A percentile compares a stretch with the other conserved stretches of the same genome.
Evolutionary conservation across 139 green algal genomes (phyloP).

Genomic region (Ettlia oleoabundans): DNA sequence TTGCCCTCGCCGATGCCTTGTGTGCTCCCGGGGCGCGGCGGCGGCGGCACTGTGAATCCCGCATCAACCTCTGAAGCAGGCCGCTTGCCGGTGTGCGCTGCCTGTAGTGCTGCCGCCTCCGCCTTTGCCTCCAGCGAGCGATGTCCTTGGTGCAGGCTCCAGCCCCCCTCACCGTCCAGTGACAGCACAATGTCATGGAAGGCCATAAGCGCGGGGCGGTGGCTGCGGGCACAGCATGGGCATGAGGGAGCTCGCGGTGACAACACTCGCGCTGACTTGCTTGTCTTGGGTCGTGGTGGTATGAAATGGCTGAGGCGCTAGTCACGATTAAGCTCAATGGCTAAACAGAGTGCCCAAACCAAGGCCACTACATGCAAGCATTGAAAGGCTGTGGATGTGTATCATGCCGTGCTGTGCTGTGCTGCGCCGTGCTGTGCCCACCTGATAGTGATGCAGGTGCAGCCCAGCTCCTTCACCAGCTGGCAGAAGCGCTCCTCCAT

Average conservation of each 20-base stretch:
- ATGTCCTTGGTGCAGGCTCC: slow-evolving; percentile 63
- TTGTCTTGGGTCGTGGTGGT: too few species aligned
- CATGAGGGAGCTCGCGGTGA: too few species aligned
- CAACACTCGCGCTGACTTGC: too few species aligned
- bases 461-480: slow-evolving; percentile 54
- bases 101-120: slow-evolving; percentile 4
- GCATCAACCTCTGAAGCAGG: too few species aligned
- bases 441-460: slow-evolving; percentile 83
- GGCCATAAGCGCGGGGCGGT: slow-evolving; percentile 79
- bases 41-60: background rate
- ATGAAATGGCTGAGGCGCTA: too few species aligned
- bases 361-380: too few species aligned
- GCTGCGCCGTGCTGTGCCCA: background rate
- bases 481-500: slow-evolving; percentile 82
- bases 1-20: too few species aligned
- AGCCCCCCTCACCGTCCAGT: slow-evolving; percentile 82
- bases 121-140: slow-evolving; percentile 19
- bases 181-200: slow-evolving; percentile 83
- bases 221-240: too few species aligned
- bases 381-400: too few species aligned
- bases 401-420: background rate
- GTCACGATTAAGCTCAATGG: too few species aligned
- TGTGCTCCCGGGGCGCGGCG: background rate
- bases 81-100: background rate
- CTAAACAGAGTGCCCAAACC: too few species aligned